Conservation (phyloP, 257 asterid species). For the Fraxinus americana region DNA sequence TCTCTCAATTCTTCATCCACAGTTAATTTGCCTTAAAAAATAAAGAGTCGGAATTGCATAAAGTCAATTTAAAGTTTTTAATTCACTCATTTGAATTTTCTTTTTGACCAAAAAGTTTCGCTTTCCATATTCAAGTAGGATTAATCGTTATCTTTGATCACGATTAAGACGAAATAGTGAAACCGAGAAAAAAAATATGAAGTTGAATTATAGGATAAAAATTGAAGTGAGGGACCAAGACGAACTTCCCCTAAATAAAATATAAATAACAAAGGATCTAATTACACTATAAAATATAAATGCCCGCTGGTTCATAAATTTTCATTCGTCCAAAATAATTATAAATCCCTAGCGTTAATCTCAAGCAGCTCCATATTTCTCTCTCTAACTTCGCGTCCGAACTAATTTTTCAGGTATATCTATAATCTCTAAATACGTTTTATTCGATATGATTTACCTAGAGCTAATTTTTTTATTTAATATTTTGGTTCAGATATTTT, state of each 20-base stretch:
- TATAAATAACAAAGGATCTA: neutral
- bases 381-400: conserved; percentile 28
- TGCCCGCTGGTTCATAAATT: conserved; percentile 17
- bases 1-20: no score
- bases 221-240: conserved; percentile 16
- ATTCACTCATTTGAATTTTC: no score
- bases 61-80: no score
- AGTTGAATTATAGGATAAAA: conserved; percentile 1
- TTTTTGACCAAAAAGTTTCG: no score
- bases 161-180: no score
- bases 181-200: no score
- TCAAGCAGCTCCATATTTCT: conserved; percentile 37
- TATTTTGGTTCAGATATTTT: conserved; percentile 13
- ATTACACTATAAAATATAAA: conserved; percentile 3
- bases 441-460: conserved; percentile 6
- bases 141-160: no score
- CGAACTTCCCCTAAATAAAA: neutral
- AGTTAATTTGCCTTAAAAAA: no score
- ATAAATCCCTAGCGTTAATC: conserved; percentile 30
- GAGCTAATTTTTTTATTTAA: conserved; percentile 14
- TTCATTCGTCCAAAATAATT: conserved; percentile 12
- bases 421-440: neutral
- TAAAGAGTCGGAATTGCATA: no score
- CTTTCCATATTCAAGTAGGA: no score
- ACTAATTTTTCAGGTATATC: conserved; percentile 36